Evolutionary conservation across 108 stramenopile genomes (phyloP).

Genomic region (Cyclotella choctawhatcheeana): DNA sequence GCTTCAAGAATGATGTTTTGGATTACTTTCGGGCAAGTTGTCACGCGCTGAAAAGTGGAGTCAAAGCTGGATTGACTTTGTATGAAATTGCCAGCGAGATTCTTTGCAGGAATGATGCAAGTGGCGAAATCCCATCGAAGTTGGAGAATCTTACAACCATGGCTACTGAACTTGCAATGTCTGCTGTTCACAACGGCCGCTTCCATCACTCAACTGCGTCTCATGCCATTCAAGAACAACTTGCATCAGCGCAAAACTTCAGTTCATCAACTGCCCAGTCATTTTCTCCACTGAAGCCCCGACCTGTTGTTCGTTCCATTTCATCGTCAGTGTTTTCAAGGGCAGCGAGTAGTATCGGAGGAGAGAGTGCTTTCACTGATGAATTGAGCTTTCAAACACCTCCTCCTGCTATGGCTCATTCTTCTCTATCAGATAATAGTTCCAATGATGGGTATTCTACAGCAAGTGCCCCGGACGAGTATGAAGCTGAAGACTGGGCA

Average conservation of each 20-base stretch:
- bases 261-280: slow-evolving; percentile 4
- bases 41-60: slow-evolving; percentile 74
- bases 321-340: slow-evolving; percentile 44
- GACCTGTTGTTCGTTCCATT: slow-evolving; percentile 41
- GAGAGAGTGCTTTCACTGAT: slow-evolving; percentile 41
- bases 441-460: slow-evolving; percentile 53
- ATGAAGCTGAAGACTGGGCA: slow-evolving; percentile 87
- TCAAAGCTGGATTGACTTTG: slow-evolving; percentile 71
- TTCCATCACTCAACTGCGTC: slow-evolving; percentile 86
- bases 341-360: slow-evolving; percentile 25
- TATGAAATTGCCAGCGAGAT: slow-evolving; percentile 84
- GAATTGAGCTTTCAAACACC: slow-evolving; percentile 31
- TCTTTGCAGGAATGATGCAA: slow-evolving; percentile 81
- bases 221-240: slow-evolving; percentile 72
- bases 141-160: slow-evolving; percentile 75
- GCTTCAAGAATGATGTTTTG: slow-evolving; percentile 69
- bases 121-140: slow-evolving; percentile 75
- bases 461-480: slow-evolving; percentile 52
- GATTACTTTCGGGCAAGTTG: slow-evolving; percentile 81
- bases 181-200: slow-evolving; percentile 77
- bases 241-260: slow-evolving; percentile 46
- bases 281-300: slow-evolving; percentile 9
- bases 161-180: slow-evolving; percentile 78
- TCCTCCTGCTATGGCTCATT: slow-evolving; percentile 55
- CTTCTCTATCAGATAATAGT: slow-evolving; percentile 77